Conservation (phyloP, 192 early-diverging fungal genomes). For the Coemansia nantahalensis region DNA sequence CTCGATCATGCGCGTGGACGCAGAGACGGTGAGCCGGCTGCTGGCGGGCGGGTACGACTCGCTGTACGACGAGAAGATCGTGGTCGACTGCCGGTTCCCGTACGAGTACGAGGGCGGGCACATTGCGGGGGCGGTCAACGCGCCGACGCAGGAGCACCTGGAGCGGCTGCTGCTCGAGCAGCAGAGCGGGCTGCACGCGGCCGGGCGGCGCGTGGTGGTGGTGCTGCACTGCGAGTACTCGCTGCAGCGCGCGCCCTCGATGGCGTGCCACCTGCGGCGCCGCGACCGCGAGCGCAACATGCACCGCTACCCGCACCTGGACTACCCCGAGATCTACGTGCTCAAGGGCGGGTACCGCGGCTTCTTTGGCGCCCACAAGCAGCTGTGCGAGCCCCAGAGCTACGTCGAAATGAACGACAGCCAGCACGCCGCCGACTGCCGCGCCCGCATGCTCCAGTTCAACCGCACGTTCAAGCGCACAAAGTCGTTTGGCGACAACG, state of each 20-base stretch:
- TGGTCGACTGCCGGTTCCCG: conserved; percentile 85
- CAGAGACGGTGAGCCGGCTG: conserved; percentile 60
- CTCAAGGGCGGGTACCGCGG: conserved; percentile 79
- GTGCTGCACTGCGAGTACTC: conserved; percentile 91
- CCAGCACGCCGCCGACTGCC: conserved; percentile 56
- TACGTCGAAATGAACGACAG: conserved; percentile 81
- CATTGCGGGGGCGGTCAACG: conserved; percentile 69
- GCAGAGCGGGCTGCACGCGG: conserved; percentile 32
- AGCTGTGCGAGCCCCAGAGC: conserved; percentile 66
- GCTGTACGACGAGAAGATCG: conserved; percentile 59
- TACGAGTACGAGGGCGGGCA: conserved; percentile 89
- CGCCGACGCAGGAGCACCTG: conserved; percentile 61
- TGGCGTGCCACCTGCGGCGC: conserved; percentile 75
- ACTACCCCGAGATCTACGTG: conserved; percentile 85
- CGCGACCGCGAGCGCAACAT: conserved; percentile 73
- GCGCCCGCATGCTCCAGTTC: conserved; percentile 51
- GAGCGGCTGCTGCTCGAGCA: conserved; percentile 60
- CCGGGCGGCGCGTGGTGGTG: conserved; percentile 57
- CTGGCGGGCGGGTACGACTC: conserved; percentile 62
- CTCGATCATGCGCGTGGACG: conserved; percentile 61
- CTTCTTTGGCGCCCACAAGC: conserved; percentile 62
- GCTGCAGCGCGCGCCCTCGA: conserved; percentile 72
- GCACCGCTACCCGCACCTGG: conserved; percentile 67
- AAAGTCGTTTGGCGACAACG: conserved; percentile 52
- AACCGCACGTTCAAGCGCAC: conserved; percentile 56